phyloP scores from a whole-genome alignment of 2,329 filamentous ascomycete genomes.

The Trichophyton rubrum region DNA sequence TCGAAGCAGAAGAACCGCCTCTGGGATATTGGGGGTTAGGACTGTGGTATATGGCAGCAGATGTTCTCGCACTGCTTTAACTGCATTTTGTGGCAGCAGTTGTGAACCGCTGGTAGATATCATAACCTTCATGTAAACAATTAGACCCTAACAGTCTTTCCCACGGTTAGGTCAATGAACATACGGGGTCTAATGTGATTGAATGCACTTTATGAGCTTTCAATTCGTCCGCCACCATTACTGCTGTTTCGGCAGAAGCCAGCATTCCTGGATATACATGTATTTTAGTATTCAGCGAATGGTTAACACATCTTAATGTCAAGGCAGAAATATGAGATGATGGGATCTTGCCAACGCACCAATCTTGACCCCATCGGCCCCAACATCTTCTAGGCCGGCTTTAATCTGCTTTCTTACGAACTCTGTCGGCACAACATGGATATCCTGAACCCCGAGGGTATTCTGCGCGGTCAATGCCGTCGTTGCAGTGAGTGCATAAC shows the following conservation, averaged over 20 bases:
- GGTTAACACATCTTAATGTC: too few relatives aligned
- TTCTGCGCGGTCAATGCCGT: conserved; percentile 95
- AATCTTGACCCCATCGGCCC: conserved; percentile 81
- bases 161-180: background rate
- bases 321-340: too few relatives aligned
- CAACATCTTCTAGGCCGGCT: conserved; percentile 70
- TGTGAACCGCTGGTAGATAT: conserved; percentile 44
- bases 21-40: conserved; percentile 39
- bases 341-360: conserved; percentile 40
- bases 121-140: conserved; percentile 57
- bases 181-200: conserved; percentile 64
- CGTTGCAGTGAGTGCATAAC: conserved; percentile 92
- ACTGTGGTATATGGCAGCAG: conserved; percentile 35
- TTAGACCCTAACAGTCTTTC: conserved; percentile 4
- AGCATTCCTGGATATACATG: conserved; percentile 56
- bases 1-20: conserved; percentile 34
- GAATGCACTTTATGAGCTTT: conserved; percentile 43
- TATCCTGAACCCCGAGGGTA: conserved; percentile 67
- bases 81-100: conserved; percentile 33
- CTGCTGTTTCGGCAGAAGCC: conserved; percentile 57
- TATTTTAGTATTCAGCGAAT: background rate
- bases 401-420: conserved; percentile 81
- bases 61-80: conserved; percentile 28
- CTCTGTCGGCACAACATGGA: conserved; percentile 63
- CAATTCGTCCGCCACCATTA: conserved; percentile 54